Conservation (phyloP, 768 basidiomycete genomes). For the Lactifluus piperatus region DNA sequence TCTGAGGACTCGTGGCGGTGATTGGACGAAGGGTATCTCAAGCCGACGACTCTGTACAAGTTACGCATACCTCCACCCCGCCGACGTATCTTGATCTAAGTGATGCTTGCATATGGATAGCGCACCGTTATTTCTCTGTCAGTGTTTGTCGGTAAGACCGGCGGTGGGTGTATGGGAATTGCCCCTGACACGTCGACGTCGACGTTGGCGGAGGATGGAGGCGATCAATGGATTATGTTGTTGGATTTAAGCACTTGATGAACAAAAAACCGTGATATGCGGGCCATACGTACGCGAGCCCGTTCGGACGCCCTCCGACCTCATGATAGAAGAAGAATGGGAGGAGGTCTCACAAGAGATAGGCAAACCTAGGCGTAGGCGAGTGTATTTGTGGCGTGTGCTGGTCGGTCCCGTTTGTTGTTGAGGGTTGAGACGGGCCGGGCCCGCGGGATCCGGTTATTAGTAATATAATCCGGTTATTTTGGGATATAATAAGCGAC, state of each 20-base stretch:
- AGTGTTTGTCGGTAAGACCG: neutral
- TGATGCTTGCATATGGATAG: neutral
- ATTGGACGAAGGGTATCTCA: neutral
- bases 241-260: neutral
- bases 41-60: neutral
- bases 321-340: neutral
- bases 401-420: too few relatives aligned
- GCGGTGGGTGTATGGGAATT: neutral
- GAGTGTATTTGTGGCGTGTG: neutral
- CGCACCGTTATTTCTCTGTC: neutral
- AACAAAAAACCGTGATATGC: neutral
- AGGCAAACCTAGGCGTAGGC: constrained; percentile 1
- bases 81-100: neutral
- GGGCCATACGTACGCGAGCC: neutral
- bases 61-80: neutral
- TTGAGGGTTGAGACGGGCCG: too few relatives aligned
- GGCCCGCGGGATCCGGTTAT: too few relatives aligned
- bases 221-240: neutral
- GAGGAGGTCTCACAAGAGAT: neutral
- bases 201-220: neutral
- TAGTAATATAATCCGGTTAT: too few relatives aligned
- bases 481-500: too few relatives aligned
- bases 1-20: neutral
- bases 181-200: neutral
- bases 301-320: neutral